Conservation (phyloP, 2,329 filamentous ascomycete genomes). For the Paracoccidioides brasiliensis region DNA sequence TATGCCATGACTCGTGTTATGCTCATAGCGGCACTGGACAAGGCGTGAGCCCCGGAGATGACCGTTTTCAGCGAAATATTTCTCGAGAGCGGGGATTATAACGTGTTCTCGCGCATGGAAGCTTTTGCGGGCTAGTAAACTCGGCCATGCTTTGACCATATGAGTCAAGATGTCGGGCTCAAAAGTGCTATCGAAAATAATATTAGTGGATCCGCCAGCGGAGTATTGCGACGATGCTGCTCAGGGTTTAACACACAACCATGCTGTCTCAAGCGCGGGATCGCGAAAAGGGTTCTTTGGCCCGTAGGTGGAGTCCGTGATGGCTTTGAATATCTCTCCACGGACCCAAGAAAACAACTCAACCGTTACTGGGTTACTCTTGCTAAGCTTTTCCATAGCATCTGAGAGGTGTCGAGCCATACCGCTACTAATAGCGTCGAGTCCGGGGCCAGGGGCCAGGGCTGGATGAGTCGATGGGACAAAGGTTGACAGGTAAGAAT, state of each 20-base stretch:
- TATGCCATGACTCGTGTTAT: conserved; percentile 20
- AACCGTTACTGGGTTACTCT: background rate
- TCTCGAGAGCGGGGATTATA: conserved; percentile 21
- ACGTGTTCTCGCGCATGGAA: background rate
- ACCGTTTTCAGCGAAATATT: conserved; percentile 27
- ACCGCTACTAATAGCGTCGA: background rate
- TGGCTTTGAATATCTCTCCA: conserved; percentile 3
- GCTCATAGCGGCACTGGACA: conserved; percentile 25
- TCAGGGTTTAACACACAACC: conserved; percentile 2
- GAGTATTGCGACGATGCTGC: background rate
- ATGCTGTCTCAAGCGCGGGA: conserved; percentile 14
- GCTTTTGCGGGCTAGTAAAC: background rate
- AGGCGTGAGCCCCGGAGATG: conserved; percentile 27
- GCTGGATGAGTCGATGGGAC: background rate
- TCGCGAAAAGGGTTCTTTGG: conserved; percentile 25
- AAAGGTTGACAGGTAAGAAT: background rate
- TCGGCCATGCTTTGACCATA: background rate
- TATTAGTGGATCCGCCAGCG: background rate
- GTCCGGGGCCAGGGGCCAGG: background rate
- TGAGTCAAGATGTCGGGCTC: background rate
- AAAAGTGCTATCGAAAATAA: background rate
- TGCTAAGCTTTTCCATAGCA: background rate
- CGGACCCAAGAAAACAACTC: background rate
- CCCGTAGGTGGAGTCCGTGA: conserved; percentile 31
- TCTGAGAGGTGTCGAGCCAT: background rate